Conservation (phyloP, 306 rosid genomes). For the Argentina anserina region DNA sequence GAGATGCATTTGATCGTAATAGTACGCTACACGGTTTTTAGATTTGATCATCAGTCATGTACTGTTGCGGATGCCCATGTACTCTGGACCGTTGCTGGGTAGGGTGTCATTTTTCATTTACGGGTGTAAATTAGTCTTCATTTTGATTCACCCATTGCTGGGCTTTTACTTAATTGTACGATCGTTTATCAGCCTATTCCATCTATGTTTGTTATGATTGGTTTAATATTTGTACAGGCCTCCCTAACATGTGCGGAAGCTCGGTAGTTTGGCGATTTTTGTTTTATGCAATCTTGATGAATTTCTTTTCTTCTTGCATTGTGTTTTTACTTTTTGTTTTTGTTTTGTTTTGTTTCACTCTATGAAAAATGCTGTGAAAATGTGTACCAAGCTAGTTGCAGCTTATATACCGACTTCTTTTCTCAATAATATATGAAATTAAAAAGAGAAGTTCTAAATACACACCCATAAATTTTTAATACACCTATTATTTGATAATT, state of each 20-base stretch:
- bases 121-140: conserved; percentile 26
- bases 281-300: background rate
- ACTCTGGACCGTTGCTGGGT: conserved; percentile 35
- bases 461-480: no score
- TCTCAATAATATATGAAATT: no score
- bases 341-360: background rate
- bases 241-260: background rate
- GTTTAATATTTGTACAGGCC: background rate
- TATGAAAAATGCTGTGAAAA: background rate
- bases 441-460: no score
- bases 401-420: no score
- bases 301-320: no score
- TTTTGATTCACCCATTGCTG: conserved; percentile 17
- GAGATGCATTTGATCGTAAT: conserved; percentile 20
- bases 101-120: conserved; percentile 24
- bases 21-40: conserved; percentile 23
- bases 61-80: conserved; percentile 29
- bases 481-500: no score
- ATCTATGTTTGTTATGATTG: background rate
- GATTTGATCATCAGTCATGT: conserved; percentile 30
- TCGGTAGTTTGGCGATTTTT: background rate
- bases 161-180: background rate
- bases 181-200: background rate
- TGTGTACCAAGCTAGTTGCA: no score
- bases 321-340: no score